Evolutionary conservation across 257 asterid species (phyloP), one percentile per base, ranked within the genome.

Genomic region (Coffea eugenioides): DNA sequence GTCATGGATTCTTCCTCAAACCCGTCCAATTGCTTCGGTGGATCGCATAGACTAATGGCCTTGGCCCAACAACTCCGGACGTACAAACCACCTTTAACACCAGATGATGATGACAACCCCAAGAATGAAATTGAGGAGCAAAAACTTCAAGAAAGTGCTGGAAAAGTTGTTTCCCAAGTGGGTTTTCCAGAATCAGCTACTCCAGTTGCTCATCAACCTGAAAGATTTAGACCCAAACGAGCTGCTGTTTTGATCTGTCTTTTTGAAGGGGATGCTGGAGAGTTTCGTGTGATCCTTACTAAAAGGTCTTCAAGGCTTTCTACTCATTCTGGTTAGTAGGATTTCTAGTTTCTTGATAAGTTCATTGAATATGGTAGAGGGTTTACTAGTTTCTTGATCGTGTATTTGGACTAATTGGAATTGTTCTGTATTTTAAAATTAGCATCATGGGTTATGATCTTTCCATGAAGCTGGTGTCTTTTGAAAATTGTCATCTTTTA

Each of bases 231-330:
- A 59, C 97, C 98, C 73, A 92, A 91, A 86, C 90, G 91, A 74
- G 99, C 99, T 49, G 99, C 99, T 73, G 99, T 95, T 56, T 89
- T 95, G 73, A 85, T 95, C 71, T 95, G 98, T 85, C 87, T 95
- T 4, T 95, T 92, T 83, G 97, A 91, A 92, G 99, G 94, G 62
- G 94, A 86, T 80, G 82, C 62, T 73, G 98, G 98, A 11, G 96
- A 95, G 48, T 75, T 90, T 18, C 85, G 97, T 72, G 98, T 95
- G 54, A 90, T 95, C 82, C 98, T 95, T 72, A 93, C 98, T 14
- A 91, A 92, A 90, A 87, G 99, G 85, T 93, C 98, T 36, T 90
- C 97, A 2, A 89, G 72, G 72, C 94, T 94, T 56, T 96, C 99
- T 65, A 84, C 97, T 85, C 99, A 95, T 82, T 93, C 99, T 62